phyloP scores from a whole-genome alignment of 805 yeast species.

The Kazachstania africana region DNA sequence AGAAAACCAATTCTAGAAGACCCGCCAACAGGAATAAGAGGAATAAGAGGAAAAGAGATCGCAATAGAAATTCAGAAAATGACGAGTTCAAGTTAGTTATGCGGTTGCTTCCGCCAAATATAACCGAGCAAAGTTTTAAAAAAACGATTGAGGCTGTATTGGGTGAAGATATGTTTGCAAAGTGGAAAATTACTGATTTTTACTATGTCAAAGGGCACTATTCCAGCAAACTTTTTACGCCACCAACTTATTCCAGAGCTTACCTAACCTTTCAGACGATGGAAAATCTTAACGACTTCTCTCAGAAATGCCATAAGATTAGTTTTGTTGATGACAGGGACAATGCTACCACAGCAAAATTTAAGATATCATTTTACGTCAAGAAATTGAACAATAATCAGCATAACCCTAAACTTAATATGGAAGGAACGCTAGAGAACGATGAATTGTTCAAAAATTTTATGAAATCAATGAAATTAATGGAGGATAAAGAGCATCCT shows the following conservation, averaged over 20 bases:
- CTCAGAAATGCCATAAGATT: constrained; percentile 18
- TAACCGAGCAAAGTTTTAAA: constrained; percentile 23
- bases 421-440: constrained; percentile 23
- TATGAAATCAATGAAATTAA: constrained; percentile 17
- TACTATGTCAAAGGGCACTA: constrained; percentile 24
- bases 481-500: constrained; percentile 11
- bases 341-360: constrained; percentile 11
- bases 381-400: constrained; percentile 5
- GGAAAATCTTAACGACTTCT: constrained; percentile 24
- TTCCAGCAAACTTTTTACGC: constrained; percentile 22
- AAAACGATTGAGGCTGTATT: constrained; percentile 9
- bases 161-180: constrained; percentile 15
- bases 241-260: constrained; percentile 33
- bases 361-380: constrained; percentile 15
- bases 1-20: too few species aligned
- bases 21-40: constrained; percentile 3
- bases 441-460: constrained; percentile 25
- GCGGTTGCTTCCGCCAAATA: constrained; percentile 35
- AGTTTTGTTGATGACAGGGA: constrained; percentile 24
- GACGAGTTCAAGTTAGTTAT: constrained; percentile 24
- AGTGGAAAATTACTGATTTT: constrained; percentile 23
- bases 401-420: constrained; percentile 6
- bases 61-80: constrained; percentile 1
- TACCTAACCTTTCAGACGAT: constrained; percentile 29
- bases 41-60: constrained; percentile 4